Base-by-base conservation (phyloP, 1,284 basidiomycete genomes). In the Ganoderma sinense region DNA sequence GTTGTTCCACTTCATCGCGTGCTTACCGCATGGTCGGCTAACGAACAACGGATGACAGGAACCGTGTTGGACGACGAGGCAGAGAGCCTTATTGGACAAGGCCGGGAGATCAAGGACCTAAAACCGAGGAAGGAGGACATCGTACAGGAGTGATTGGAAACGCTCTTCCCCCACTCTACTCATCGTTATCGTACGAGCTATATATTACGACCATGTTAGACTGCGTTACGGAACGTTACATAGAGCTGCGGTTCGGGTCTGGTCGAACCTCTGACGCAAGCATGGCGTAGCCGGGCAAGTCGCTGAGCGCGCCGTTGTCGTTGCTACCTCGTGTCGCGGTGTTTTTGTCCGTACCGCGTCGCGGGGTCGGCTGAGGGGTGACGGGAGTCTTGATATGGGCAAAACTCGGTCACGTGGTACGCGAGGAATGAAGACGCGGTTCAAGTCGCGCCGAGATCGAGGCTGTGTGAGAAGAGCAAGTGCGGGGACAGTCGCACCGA, bases 61-160 rank as follows among this genome's bases (percentile, higher is more conserved):
- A 91, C 91, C 63, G 85, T 94, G 23, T 80, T 94, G 68, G 93
- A 94, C 74, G 91, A 91, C 72, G 90, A 91, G 73, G 92, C 90
- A 1, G 87, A 90, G 80, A 88, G 87, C 13, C 84, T 95, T 73
- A 88, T 94, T 65, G 92, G 91, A 14, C 90, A 92, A 78, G 91
- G 92, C 29, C 86, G 84, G 69, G 94, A 95, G 81, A 85, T 95
- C 71, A 92, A 91, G 79, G 88, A 91, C 76, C 66, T 67, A 60
- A 92, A 88, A 80, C 93, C 94, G 29, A 85, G 93, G 77, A 96
- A 95, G 81, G 94, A 95, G 82, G 94, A 96, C 79, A 95, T 96
- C 74, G 90, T 96, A 65, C 91, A 94, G 78, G 93, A 93, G 79
- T 90, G 84, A 80, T 72, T 29, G 59, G 39, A 40, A 39, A 20